A percentile compares a stretch with the other conserved stretches of the same genome.
Evolutionary conservation across 495 filamentous ascomycete species (phyloP).

Genomic region (Alectoria sarmentosa): DNA sequence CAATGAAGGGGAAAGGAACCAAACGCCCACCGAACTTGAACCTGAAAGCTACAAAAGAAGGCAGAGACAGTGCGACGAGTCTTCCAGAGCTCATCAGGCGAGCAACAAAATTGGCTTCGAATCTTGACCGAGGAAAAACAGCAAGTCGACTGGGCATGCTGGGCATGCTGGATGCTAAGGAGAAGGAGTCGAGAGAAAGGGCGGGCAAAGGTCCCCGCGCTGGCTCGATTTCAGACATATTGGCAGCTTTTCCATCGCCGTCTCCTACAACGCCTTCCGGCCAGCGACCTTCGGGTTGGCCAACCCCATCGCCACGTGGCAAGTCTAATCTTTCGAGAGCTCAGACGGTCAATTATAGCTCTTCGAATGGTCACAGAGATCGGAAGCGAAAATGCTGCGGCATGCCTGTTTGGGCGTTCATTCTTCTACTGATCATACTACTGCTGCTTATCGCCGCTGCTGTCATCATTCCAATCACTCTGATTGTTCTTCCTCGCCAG

Average conservation of each 20-base stretch:
- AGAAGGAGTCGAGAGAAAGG: constrained; percentile 20
- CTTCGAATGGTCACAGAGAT: constrained; percentile 5
- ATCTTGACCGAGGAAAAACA: constrained; percentile 81
- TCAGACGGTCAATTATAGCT: constrained; percentile 20
- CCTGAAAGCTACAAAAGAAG: constrained; percentile 72
- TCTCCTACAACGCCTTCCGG: constrained; percentile 48
- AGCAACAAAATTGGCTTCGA: constrained; percentile 79
- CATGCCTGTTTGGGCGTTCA: constrained; percentile 72
- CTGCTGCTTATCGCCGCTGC: constrained; percentile 78
- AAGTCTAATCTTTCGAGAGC: constrained; percentile 23
- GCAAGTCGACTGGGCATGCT: constrained; percentile 57
- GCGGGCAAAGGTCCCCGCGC: constrained; percentile 33
- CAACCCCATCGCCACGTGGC: constrained; percentile 36
- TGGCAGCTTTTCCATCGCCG: constrained; percentile 86
- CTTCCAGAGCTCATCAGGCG: constrained; percentile 83
- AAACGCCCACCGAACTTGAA: constrained; percentile 69
- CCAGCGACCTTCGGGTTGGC: constrained; percentile 30
- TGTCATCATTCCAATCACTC: constrained; percentile 75
- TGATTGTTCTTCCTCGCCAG: constrained; percentile 64
- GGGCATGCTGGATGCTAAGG: constrained; percentile 35
- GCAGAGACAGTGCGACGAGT: constrained; percentile 84
- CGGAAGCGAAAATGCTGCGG: constrained; percentile 52
- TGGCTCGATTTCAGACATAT: constrained; percentile 77
- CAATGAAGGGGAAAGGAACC: constrained; percentile 36
- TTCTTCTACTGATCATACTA: constrained; percentile 59